Percentiles rank a stretch among this genome's conserved stretches.
These are phyloP conservation scores for Ambispora gerdemannii DNA, from an alignment of 192 early-diverging fungal species.

Conservation along the genomic window DNA sequence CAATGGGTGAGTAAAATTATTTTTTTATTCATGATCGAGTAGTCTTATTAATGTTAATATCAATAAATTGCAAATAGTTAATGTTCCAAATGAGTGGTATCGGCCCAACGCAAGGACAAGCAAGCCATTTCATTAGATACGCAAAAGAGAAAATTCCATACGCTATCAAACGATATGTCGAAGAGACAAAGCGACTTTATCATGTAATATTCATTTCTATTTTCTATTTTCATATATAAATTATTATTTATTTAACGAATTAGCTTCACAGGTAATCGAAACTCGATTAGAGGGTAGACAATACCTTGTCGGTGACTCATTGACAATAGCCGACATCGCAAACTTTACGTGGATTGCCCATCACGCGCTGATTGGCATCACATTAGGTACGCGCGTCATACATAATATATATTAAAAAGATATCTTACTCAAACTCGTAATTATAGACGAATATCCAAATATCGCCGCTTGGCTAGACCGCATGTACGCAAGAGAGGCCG, in stretches of 20 bases:
- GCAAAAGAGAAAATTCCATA: constrained; percentile 55
- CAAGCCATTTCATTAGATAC: constrained; percentile 46
- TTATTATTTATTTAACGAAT: too few relatives aligned
- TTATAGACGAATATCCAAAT: constrained; percentile 39
- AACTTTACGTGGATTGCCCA: constrained; percentile 44
- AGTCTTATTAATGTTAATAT: too few relatives aligned
- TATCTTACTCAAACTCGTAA: too few relatives aligned
- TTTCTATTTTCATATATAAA: too few relatives aligned
- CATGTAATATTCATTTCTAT: constrained; percentile 34
- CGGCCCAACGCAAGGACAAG: constrained; percentile 51
- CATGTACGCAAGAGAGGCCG: constrained; percentile 36
- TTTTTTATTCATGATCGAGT: neutral
- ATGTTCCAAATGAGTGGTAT: constrained; percentile 49
- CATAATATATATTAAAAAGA: too few relatives aligned
- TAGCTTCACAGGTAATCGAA: too few relatives aligned
- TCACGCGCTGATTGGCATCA: constrained; percentile 27
- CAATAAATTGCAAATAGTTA: constrained; percentile 18
- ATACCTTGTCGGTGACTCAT: constrained; percentile 38
- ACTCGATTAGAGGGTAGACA: constrained; percentile 35
- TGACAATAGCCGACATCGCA: constrained; percentile 52
- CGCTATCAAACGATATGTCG: constrained; percentile 50
- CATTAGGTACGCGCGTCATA: too few relatives aligned
- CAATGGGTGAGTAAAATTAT: constrained; percentile 38
- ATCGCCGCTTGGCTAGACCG: constrained; percentile 48
- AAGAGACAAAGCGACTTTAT: constrained; percentile 53